Evolutionary conservation across 345 rosid species (phyloP), one percentile per base, ranked within the genome.

Genomic region (Iberis pinnata): DNA sequence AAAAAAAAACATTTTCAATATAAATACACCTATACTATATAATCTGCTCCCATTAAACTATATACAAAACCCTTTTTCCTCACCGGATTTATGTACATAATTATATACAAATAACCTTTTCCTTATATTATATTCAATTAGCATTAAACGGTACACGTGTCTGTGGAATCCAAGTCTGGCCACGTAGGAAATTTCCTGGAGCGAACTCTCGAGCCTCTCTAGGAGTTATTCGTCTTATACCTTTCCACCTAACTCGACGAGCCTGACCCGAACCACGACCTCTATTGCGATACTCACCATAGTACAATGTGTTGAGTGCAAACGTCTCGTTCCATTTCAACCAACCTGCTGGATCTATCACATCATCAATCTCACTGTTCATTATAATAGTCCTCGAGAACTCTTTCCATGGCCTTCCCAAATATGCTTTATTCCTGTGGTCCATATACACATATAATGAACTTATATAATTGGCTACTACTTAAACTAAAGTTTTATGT

Each of bases 361-460:
- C 33, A 27, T 74, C 80, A 15, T 73, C 83, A 1, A 89, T 71
- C 10, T 66, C 31, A 2, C 82, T 72, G 43, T 83, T 77, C 80
- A 83, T 76, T 57, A 80, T 54, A 4, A 89, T 49, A 2, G 89
- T 80, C 49, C 75, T 77, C 4, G 95, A 75, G 44, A 6, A 80
- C 50, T 60, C 51, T 51, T 75, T 78, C 88, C 86, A 80, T 9
- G 97, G 97, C 2, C 95, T 74, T 8, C 93, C 97, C 2, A 89
- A 58, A 53, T 68, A 88, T 0, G 83, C 82, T 43, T 65, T 73
- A 67, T 68, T 73, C 15, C 15, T 41, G 16, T 58, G 8, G 7
- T 25, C 29, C 29, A 25, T 25, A 57, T 4, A 42, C 4, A 35
- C 12, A 48, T 7, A 49, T n/a, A 24, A 18, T 31, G 18, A 39